phyloP scores from a whole-genome alignment of 768 basidiomycete genomes.

The Mycena galericulata region DNA sequence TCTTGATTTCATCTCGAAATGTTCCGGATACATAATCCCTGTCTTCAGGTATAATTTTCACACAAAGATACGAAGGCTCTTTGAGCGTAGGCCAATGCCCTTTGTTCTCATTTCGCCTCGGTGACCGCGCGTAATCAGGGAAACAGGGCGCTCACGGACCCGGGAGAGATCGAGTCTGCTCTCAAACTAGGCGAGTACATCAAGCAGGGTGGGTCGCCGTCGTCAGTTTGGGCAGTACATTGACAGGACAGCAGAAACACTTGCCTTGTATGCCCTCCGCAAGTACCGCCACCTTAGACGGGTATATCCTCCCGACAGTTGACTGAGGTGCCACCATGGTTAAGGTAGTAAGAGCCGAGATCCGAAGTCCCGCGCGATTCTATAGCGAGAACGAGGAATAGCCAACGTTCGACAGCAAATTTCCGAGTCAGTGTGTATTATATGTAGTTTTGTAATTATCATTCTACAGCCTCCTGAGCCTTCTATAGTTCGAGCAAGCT shows the following conservation, averaged over 20 bases:
- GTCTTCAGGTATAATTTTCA: slow-evolving; percentile 79
- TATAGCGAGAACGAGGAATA: too few species aligned
- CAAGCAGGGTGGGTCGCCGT: slow-evolving; percentile 72
- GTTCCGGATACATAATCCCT: slow-evolving; percentile 26
- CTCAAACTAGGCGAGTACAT: slow-evolving; percentile 85
- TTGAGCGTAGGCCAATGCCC: slow-evolving; percentile 70
- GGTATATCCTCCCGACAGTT: slow-evolving; percentile 65
- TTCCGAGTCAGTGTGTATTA: too few species aligned
- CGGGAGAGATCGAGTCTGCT: slow-evolving; percentile 81
- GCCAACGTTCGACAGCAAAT: too few species aligned
- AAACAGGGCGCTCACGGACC: slow-evolving; percentile 73
- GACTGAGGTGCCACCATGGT: slow-evolving; percentile 18
- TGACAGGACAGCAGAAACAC: slow-evolving; percentile 65
- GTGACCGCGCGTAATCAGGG: too few species aligned
- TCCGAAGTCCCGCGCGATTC: too few species aligned
- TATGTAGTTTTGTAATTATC: too few species aligned
- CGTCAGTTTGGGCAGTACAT: background rate
- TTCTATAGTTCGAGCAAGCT: too few species aligned
- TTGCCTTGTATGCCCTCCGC: slow-evolving; percentile 83
- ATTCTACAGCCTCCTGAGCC: too few species aligned
- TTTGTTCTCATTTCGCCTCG: background rate
- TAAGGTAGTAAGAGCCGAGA: too few species aligned
- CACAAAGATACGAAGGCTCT: slow-evolving; percentile 74
- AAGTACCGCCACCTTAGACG: slow-evolving; percentile 87
- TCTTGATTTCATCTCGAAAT: slow-evolving; percentile 27